These are phyloP conservation scores for Penicillium manginii DNA, from an alignment of 495 filamentous ascomycete species.

Conservation along the genomic window DNA sequence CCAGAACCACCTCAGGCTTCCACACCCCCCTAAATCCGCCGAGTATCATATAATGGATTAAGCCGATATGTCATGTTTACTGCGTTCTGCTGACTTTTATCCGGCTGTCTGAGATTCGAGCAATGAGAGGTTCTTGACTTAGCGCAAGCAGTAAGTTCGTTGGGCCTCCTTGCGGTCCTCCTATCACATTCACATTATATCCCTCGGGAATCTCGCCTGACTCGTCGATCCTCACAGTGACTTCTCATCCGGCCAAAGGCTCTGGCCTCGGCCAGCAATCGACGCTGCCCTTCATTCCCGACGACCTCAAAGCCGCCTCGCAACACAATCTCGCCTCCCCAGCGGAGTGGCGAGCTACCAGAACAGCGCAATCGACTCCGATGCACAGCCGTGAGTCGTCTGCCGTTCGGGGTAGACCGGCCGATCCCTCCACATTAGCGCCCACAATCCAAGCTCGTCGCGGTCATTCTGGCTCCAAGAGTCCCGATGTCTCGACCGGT, in stretches of 20 bases:
- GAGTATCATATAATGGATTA: conserved; percentile 14
- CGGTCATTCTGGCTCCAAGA: conserved; percentile 60
- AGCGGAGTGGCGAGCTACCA: conserved; percentile 45
- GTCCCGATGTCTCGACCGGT: conserved; percentile 47
- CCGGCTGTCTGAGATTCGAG: conserved; percentile 21
- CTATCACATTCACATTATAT: conserved; percentile 7
- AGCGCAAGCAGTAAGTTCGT: conserved; percentile 23
- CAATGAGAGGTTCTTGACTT: conserved; percentile 28
- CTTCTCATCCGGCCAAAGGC: conserved; percentile 44
- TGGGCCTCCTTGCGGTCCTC: conserved; percentile 15
- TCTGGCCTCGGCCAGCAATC: conserved; percentile 47
- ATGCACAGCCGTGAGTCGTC: conserved; percentile 54
- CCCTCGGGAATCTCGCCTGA: conserved; percentile 4
- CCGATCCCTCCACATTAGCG: conserved; percentile 42
- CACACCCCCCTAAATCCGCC: no score
- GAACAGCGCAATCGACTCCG: conserved; percentile 54
- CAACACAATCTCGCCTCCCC: conserved; percentile 47
- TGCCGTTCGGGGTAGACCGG: conserved; percentile 46
- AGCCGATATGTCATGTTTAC: conserved; percentile 19
- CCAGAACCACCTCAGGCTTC: conserved; percentile 3
- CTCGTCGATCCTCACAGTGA: conserved; percentile 32
- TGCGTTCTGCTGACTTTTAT: conserved; percentile 19
- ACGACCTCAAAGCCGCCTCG: conserved; percentile 45
- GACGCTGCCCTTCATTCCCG: conserved; percentile 50
- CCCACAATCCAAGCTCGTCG: conserved; percentile 50